Base-by-base conservation (phyloP, 768 basidiomycete genomes). In the Rubroboletus pulcherrimus region DNA sequence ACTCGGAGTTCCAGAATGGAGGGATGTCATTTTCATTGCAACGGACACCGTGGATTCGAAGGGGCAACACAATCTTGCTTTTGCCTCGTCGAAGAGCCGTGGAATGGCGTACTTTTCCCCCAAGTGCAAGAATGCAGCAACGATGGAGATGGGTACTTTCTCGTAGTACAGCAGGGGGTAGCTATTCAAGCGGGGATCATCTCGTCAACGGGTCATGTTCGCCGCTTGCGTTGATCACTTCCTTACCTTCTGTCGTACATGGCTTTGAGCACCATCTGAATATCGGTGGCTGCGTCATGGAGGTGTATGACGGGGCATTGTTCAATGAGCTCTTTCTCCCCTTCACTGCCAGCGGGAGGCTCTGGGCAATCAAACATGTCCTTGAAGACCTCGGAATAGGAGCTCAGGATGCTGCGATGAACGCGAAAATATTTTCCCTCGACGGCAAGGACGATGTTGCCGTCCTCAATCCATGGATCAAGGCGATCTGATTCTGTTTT, bases 71-170 rank as follows among this genome's bases (percentile, higher is more conserved):
- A 68, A 6, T 17, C 56, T 40, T 19, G 33, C 51, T 24, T 54
- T 54, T 1, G 55, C 67, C 34, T 60, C 58, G 9, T 53, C 29
- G 19, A 48, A 30, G 30, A 68, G 29, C 21, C 2, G 26, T 26
- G 21, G 46, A 1, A 69, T 64, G 45, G 37, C 35, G 12, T 68
- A 68, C 48, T 69, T 68, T 41, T 66, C 55, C 3, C 67, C 67
- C 19, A 66, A 11, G 21, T 46, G 64, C 31, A 67, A 42, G 42
- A 64, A 67, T 4, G 54, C 59, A 0, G 48, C 17, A 2, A 51
- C 37, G 30, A 58, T 7, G 9, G 45, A 19, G 37, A 67, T 12
- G 0, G 59, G 58, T 9, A 33, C 38, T 31, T 33, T 58, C 15
- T 53, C 34, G 14, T 56, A 33, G 49, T 52, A 54, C 5, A 57